Base-by-base conservation (phyloP, 257 asterid genomes). In the Knoxia roxburghii region DNA sequence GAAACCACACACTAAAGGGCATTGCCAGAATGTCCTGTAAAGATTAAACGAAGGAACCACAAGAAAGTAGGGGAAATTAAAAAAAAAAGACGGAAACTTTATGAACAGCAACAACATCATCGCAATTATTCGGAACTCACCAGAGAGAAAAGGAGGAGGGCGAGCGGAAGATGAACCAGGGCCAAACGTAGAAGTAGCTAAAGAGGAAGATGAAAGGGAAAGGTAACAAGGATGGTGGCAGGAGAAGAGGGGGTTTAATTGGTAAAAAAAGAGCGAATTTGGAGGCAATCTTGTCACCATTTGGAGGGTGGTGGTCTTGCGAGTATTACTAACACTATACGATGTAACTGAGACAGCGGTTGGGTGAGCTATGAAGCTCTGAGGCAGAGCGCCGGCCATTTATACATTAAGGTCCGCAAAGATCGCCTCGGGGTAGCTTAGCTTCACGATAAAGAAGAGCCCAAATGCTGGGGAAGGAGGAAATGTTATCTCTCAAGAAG, bases 341-440 rank as follows among this genome's bases (percentile, higher is more conserved):
- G 72, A 45, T 12, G 24, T 10, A 20, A 39, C 17, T 27, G 58
- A 3, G 9, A 33, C n/a, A 12, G 54, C 21, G 33, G 17, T 46
- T 30, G 71, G 69, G 23, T 71, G 61, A 41, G 66, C 40, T 54
- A 21, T 32, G 51, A 64, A 53, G 62, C 72, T 64, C 71, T 64
- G 56, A 7, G 27, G 2, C 20, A 69, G 45, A 48, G 27, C 37
- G 32, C 66, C 73, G 48, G 69, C 68, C 75, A 74, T 74, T n/a
- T 33, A 6, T 8, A 20, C 53, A 48, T 48, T 2, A 48, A 48
- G 41, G 9, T 3, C 6, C 4, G 41, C 4, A 37, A 9, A 9
- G 41, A 37, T n/a, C n/a, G n/a, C n/a, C n/a, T n/a, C n/a, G n/a
- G 41, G 41, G 9, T 3, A 1, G 1, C 23, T 23, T 24, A 48